Evolutionary conservation across 768 basidiomycete genomes (phyloP).

Genomic region (Boletus pseudo-olivaceus): DNA sequence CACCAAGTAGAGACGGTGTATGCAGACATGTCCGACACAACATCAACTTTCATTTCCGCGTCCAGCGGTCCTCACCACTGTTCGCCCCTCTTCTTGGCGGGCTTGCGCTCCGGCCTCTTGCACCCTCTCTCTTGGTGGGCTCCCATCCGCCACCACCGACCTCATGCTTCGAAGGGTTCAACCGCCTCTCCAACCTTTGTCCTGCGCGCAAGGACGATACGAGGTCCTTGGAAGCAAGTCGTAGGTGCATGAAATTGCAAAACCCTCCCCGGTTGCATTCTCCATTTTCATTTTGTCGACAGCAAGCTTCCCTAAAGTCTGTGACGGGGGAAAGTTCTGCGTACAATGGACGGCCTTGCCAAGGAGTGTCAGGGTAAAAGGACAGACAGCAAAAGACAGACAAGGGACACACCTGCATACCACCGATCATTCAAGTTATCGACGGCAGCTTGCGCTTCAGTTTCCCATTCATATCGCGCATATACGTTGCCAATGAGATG

Average conservation of each 20-base stretch:
- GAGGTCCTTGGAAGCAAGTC: slow-evolving; percentile 81
- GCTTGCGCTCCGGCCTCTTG: slow-evolving; percentile 70
- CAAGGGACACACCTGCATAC: slow-evolving; percentile 75
- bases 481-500: slow-evolving; percentile 98
- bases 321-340: slow-evolving; percentile 98
- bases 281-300: slow-evolving; percentile 97
- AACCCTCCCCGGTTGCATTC: slow-evolving; percentile 98
- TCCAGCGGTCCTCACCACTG: slow-evolving; percentile 76
- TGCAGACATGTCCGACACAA: neutral
- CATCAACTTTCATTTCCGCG: slow-evolving; percentile 44
- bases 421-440: slow-evolving; percentile 93
- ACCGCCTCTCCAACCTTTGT: slow-evolving; percentile 77
- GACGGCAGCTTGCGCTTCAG: slow-evolving; percentile 91
- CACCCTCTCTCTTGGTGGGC: slow-evolving; percentile 64
- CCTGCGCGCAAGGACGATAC: slow-evolving; percentile 75
- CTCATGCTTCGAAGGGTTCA: slow-evolving; percentile 62
- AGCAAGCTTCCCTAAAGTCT: slow-evolving; percentile 98
- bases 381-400: slow-evolving; percentile 2
- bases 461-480: slow-evolving; percentile 98
- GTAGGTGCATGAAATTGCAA: slow-evolving; percentile 98
- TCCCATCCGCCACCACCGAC: slow-evolving; percentile 83
- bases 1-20: neutral
- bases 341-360: slow-evolving; percentile 82
- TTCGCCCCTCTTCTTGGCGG: slow-evolving; percentile 58
- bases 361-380: neutral